phyloP scores from a whole-genome alignment of 2,329 filamentous ascomycete genomes.

The Pestalotiopsis sp. region DNA sequence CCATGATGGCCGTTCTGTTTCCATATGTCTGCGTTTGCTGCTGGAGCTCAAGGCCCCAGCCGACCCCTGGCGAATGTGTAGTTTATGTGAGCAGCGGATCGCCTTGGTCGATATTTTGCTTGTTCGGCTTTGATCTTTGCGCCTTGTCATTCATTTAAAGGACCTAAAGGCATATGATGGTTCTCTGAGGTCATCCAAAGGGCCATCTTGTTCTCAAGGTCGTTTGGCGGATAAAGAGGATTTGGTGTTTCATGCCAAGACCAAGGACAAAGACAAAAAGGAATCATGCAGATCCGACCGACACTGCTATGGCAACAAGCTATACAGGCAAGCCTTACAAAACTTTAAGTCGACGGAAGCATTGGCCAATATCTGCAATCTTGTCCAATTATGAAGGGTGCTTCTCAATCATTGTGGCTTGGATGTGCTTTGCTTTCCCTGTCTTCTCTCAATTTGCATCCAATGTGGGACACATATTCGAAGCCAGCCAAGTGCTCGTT shows the following conservation, averaged over 20 bases:
- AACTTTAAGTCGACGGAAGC: not conserved
- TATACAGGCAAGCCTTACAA: not conserved
- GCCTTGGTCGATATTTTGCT: not conserved
- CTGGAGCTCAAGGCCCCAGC: not conserved
- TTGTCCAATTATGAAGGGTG: not conserved
- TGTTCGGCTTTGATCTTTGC: not conserved
- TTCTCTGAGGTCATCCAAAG: not conserved
- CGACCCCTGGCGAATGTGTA: not conserved
- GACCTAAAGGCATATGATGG: not conserved
- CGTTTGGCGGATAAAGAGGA: not conserved
- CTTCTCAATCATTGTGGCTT: too few relatives aligned
- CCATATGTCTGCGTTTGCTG: not conserved
- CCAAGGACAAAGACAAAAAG: not conserved
- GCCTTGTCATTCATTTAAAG: not conserved
- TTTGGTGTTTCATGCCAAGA: not conserved
- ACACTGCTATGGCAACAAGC: not conserved
- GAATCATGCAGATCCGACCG: not conserved
- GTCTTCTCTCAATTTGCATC: too few relatives aligned
- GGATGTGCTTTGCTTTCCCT: too few relatives aligned
- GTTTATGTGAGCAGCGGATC: not conserved
- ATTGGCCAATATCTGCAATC: not conserved
- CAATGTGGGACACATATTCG: too few relatives aligned
- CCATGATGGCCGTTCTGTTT: not conserved
- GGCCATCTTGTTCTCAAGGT: not conserved
- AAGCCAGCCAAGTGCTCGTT: too few relatives aligned